Conservation (phyloP, 2,329 filamentous ascomycete genomes). For the Colletotrichum musicola region DNA sequence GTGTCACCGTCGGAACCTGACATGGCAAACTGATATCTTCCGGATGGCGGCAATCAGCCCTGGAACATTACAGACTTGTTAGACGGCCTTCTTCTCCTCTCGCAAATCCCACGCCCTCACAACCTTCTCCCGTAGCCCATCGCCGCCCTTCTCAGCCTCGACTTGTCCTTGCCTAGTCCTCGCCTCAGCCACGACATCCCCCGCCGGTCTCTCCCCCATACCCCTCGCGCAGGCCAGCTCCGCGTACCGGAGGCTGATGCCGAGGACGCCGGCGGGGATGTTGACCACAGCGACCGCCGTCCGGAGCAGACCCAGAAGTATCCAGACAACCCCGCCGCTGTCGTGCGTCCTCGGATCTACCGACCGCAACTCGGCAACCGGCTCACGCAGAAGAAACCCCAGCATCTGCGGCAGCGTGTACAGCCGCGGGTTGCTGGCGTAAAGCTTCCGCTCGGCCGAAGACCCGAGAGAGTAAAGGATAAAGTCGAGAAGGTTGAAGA, state of each 20-base stretch:
- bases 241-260: constrained; percentile 1
- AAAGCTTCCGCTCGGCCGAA: constrained; percentile 28
- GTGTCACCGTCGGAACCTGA: constrained; percentile 17
- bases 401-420: constrained; percentile 31
- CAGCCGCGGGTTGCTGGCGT: constrained; percentile 31
- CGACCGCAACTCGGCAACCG: constrained; percentile 16
- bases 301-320: not conserved
- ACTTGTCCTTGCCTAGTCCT: constrained; percentile 20
- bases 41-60: too few relatives aligned
- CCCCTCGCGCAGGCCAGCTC: constrained; percentile 5
- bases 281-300: constrained; percentile 14
- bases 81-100: constrained; percentile 2
- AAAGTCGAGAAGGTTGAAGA: constrained; percentile 36
- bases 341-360: not conserved
- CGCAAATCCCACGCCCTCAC: constrained; percentile 24
- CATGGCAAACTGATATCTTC: not conserved
- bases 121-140: constrained; percentile 8
- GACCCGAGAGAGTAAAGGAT: constrained; percentile 31
- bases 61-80: not conserved
- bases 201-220: constrained; percentile 26
- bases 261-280: constrained; percentile 7
- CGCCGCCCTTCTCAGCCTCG: constrained; percentile 20
- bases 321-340: not conserved
- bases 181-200: constrained; percentile 31
- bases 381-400: constrained; percentile 17